phyloP scores from a whole-genome alignment of 148 eudicot species.

The Gaultheria prostrata region DNA sequence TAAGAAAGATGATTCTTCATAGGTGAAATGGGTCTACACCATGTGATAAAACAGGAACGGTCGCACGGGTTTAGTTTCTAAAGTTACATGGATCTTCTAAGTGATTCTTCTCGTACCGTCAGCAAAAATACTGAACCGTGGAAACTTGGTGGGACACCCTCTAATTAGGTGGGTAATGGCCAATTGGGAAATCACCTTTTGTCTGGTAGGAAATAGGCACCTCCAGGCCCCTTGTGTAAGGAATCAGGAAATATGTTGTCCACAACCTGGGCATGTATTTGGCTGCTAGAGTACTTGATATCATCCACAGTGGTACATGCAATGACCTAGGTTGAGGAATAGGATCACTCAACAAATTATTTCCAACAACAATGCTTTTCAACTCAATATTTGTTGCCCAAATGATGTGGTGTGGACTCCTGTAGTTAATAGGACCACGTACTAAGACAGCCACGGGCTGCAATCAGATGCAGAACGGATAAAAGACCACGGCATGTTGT shows the following conservation, averaged over 20 bases:
- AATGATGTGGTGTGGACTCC: not conserved
- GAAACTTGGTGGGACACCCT: not conserved
- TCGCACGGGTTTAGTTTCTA: not conserved
- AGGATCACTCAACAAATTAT: not conserved
- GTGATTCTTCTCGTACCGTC: not conserved
- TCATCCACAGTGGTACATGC: not conserved
- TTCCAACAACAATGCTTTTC: not conserved
- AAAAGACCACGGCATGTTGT: not conserved
- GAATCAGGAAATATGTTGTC: not conserved
- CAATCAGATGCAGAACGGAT: not conserved
- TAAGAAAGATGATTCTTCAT: not conserved
- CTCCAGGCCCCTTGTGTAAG: not conserved
- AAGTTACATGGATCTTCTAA: not conserved
- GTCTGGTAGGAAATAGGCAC: not conserved
- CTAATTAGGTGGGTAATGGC: not conserved
- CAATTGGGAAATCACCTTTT: not conserved
- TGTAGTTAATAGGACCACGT: not conserved
- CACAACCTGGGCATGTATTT: not conserved
- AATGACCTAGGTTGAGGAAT: not conserved
- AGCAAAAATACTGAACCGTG: not conserved
- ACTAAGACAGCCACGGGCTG: not conserved
- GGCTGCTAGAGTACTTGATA: not conserved
- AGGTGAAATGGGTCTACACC: not conserved
- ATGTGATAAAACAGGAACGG: not conserved
- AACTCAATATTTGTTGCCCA: not conserved